phyloP scores from a whole-genome alignment of 495 filamentous ascomycete species.

The Tuber borchii region DNA sequence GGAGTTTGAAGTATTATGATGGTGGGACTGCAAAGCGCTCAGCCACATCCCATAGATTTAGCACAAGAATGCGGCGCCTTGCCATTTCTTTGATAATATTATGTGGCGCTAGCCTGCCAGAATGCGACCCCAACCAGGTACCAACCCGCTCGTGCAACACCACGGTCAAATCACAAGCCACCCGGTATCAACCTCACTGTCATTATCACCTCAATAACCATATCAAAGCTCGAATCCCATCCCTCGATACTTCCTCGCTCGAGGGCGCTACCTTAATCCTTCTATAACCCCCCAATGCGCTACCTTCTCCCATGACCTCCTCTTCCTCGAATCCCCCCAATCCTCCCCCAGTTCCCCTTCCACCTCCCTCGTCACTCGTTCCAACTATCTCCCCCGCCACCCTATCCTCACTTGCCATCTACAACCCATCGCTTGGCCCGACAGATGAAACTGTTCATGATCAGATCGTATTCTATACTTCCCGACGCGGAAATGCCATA shows the following conservation, averaged over 20 bases:
- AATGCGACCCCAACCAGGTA: neutral
- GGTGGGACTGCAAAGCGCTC: neutral
- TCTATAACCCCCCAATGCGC: slow-evolving; percentile 45
- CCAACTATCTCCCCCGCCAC: slow-evolving; percentile 63
- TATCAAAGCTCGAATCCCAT: neutral
- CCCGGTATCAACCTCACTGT: neutral
- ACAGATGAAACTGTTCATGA: slow-evolving; percentile 82
- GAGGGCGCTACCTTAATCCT: slow-evolving; percentile 23
- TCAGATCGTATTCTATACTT: slow-evolving; percentile 90
- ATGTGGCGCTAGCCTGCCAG: neutral
- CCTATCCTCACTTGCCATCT: slow-evolving; percentile 83
- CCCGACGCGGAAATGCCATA: slow-evolving; percentile 47
- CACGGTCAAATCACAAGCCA: neutral
- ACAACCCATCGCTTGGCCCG: slow-evolving; percentile 81
- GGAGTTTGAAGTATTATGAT: neutral
- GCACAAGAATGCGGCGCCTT: neutral
- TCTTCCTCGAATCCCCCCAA: slow-evolving; percentile 32
- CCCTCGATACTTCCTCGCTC: slow-evolving; percentile 42
- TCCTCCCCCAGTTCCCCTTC: slow-evolving; percentile 29
- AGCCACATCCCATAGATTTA: neutral
- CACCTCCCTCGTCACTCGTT: slow-evolving; percentile 39
- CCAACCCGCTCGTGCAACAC: neutral
- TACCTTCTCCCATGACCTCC: slow-evolving; percentile 43
- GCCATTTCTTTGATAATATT: neutral
- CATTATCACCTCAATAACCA: neutral